Percentiles rank a stretch among this genome's conserved stretches.
These are phyloP conservation scores for Cymbopogon citratus DNA, from an alignment of 176 grass and related monocot genomes.

Conservation along the genomic window DNA sequence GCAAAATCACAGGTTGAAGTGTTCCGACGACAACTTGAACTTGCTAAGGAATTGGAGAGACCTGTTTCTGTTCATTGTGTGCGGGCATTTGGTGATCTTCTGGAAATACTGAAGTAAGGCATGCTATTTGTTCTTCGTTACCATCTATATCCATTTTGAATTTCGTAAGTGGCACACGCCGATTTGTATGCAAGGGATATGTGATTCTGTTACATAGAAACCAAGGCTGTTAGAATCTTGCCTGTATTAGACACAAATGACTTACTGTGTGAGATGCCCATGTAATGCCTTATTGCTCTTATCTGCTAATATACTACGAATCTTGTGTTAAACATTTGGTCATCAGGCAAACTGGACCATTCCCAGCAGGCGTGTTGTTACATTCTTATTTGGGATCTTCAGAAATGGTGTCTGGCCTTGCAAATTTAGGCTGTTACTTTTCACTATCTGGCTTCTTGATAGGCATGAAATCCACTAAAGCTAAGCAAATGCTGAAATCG, in stretches of 20 bases:
- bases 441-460: slow-evolving; percentile 73
- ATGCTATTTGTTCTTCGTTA: background rate
- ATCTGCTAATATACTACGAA: background rate
- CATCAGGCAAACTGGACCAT: slow-evolving; percentile 63
- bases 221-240: background rate
- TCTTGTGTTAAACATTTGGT: slow-evolving; percentile 22
- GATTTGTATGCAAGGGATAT: background rate
- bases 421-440: slow-evolving; percentile 78
- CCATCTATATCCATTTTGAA: background rate
- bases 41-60: slow-evolving; percentile 77
- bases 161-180: background rate
- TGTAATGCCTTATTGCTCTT: background rate
- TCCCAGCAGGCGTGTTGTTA: slow-evolving; percentile 66
- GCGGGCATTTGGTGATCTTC: slow-evolving; percentile 76
- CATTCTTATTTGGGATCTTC: slow-evolving; percentile 88
- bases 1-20: slow-evolving; percentile 55
- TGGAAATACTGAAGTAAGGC: slow-evolving; percentile 70
- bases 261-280: background rate
- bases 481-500: slow-evolving; percentile 72
- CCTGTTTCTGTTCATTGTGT: slow-evolving; percentile 91
- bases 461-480: slow-evolving; percentile 64
- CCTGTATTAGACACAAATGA: background rate
- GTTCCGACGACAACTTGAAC: slow-evolving; percentile 64
- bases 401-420: slow-evolving; percentile 68
- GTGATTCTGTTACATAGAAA: background rate